Base-by-base conservation (phyloP, 768 basidiomycete genomes). In the Amylocystis lapponica region DNA sequence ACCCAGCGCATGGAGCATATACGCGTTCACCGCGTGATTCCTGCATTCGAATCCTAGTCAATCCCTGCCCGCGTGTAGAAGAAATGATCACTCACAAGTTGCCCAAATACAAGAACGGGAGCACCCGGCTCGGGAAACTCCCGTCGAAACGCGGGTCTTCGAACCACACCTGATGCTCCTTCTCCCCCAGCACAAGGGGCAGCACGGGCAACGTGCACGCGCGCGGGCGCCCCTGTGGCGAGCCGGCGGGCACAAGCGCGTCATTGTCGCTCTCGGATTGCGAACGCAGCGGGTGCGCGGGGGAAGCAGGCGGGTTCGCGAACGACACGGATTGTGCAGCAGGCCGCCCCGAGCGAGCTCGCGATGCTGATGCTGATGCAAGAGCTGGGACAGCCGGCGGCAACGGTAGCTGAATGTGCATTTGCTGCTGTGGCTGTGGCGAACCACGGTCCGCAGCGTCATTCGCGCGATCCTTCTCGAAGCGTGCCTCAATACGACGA, bases 1-100 rank as follows among this genome's bases (percentile, higher is more conserved):
- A 20, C 92, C 92, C 13, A 98, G 76, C 3, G 91, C 90, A 55
- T 93, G 87, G 3, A 98, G 79, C 93, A 98, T 96, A 56, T 88
- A 89, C 41, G 82, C 92, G 63, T 98, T 98, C 21, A 83, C 71
- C 0, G 95, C 95, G 54, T 98, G 95, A 54, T 92, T 90, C 62
- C 91, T 91, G 47, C 41, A 49, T 42, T n/a, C 40, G n/a, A 33
- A 21, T 27, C 23, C 10, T 11, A 42, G 53, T 53, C 32, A 37
- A 41, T 36, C 5, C 26, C 20, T 9, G 9, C 27, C 17, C 27
- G 39, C 20, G 45, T 19, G 53, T 45, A 45, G 46, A 49, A 30
- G 46, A 54, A 43, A 38, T 1, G 43, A 37, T 17, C 10, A 83
- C 90, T 63, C 60, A 92, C 91, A 96, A 56, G 62, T 96, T 94